phyloP scores from a whole-genome alignment of 208 protist genomes.

The Leishmania aethiopica region DNA sequence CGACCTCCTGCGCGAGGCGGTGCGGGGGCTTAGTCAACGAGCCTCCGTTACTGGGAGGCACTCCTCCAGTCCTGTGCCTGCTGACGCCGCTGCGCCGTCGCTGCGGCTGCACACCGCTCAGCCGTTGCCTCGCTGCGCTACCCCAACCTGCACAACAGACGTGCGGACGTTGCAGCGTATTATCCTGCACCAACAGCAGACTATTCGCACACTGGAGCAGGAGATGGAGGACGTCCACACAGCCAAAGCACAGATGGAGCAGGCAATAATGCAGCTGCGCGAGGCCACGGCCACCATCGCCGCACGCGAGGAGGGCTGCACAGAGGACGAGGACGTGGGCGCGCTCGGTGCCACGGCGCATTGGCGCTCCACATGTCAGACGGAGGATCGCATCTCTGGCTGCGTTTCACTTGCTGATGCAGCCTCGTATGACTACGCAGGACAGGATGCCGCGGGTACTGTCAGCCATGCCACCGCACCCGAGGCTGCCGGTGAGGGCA shows the following conservation, averaged over 20 bases:
- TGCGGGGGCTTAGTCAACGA: conserved; percentile 44
- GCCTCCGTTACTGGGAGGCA: conserved; percentile 16
- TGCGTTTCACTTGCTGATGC: not conserved
- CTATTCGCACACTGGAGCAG: conserved; percentile 40
- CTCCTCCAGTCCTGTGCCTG: conserved; percentile 13
- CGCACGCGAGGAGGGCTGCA: not conserved
- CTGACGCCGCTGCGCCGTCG: conserved; percentile 3
- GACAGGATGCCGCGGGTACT: not conserved
- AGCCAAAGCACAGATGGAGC: conserved; percentile 29
- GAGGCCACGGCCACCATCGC: conserved; percentile 4
- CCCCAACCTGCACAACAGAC: conserved; percentile 33
- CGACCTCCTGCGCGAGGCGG: conserved; percentile 38
- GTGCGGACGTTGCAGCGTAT: conserved; percentile 44
- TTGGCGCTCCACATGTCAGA: conserved; percentile 32
- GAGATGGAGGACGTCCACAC: conserved; percentile 36
- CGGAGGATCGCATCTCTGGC: conserved; percentile 15
- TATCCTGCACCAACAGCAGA: conserved; percentile 50
- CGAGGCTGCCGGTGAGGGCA: not conserved
- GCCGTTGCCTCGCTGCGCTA: conserved; percentile 30
- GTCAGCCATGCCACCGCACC: not conserved
- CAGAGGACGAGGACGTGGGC: conserved; percentile 19
- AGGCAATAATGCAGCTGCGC: conserved; percentile 26
- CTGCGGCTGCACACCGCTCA: conserved; percentile 13
- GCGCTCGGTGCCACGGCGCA: conserved; percentile 17
- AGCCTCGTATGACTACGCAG: not conserved